Evolutionary conservation across 2,329 filamentous ascomycete genomes (phyloP).

Genomic region (Blastomyces percursus): DNA sequence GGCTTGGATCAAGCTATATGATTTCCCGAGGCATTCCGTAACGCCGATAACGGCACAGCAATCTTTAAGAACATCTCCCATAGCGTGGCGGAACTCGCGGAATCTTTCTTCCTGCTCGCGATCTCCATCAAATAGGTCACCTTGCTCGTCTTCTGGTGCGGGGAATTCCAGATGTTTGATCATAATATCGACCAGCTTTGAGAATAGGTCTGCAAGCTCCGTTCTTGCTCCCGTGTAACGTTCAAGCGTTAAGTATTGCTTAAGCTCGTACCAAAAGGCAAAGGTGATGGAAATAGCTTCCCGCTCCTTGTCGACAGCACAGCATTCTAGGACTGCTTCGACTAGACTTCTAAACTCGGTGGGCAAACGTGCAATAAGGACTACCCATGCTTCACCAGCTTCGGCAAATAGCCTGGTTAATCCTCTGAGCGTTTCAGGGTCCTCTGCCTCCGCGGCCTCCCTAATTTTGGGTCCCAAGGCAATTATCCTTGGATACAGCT

Average conservation of each 20-base stretch:
- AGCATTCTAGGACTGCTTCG: constrained; percentile 85
- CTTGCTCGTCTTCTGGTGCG: constrained; percentile 56
- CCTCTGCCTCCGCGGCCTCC: constrained; percentile 65
- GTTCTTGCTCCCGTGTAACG: constrained; percentile 74
- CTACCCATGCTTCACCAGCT: constrained; percentile 87
- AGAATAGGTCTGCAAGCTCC: constrained; percentile 69
- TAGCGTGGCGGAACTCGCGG: constrained; percentile 87
- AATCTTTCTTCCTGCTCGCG: constrained; percentile 95
- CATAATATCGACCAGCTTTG: constrained; percentile 84
- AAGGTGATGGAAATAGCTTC: constrained; percentile 93
- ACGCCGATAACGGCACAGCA: constrained; percentile 94
- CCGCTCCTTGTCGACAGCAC: constrained; percentile 71
- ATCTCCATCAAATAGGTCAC: constrained; percentile 88
- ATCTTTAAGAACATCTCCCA: constrained; percentile 97
- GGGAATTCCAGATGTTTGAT: constrained; percentile 85
- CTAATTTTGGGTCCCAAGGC: constrained; percentile 65
- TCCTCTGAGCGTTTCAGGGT: constrained; percentile 74
- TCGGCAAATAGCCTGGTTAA: constrained; percentile 85
- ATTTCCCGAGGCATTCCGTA: constrained; percentile 79
- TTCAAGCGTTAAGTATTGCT: constrained; percentile 87
- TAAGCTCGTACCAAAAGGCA: constrained; percentile 96
- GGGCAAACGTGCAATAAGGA: constrained; percentile 78
- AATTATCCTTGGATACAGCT: constrained; percentile 70
- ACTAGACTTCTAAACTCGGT: constrained; percentile 72
- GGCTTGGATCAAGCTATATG: constrained; percentile 70